phyloP scores from a whole-genome alignment of 2,329 filamentous ascomycete genomes.

The Esteya vermicola region DNA sequence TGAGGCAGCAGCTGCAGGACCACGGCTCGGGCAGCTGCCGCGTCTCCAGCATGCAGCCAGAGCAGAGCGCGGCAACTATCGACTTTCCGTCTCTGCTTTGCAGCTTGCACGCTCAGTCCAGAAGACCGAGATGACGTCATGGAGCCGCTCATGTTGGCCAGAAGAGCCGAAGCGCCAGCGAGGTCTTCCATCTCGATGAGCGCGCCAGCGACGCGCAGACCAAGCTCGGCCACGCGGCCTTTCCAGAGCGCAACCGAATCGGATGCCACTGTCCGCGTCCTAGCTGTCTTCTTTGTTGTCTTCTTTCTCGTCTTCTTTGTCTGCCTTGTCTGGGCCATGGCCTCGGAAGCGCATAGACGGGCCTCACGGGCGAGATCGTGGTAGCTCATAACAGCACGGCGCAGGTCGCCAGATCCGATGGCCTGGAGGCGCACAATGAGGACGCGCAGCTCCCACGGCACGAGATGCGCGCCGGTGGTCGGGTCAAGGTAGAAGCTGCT shows the following conservation, averaged over 20 bases:
- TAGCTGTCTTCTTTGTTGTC: no score
- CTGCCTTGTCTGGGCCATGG: conserved; percentile 33
- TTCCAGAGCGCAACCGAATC: no score
- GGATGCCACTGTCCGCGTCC: no score
- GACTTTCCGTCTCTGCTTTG: conserved; percentile 21
- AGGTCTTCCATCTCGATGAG: conserved; percentile 81
- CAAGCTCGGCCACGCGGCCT: conserved; percentile 58
- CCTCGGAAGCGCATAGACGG: conserved; percentile 40
- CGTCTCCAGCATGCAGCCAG: conserved; percentile 66
- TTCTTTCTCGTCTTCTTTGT: no score
- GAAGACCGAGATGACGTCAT: conserved; percentile 11
- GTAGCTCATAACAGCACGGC: conserved; percentile 76
- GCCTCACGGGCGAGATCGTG: conserved; percentile 79
- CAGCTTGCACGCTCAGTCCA: no score
- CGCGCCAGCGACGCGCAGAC: conserved; percentile 49
- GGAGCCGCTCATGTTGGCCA: conserved; percentile 41
- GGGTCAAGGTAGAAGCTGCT: conserved; percentile 41
- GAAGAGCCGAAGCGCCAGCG: conserved; percentile 60
- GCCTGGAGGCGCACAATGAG: conserved; percentile 74
- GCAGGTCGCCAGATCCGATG: conserved; percentile 70
- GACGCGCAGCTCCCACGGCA: conserved; percentile 78
- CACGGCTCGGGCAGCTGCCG: conserved; percentile 48
- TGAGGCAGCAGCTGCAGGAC: no score
- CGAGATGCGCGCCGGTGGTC: conserved; percentile 39
- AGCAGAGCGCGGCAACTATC: conserved; percentile 47